Conservation (phyloP, 495 filamentous ascomycete genomes). For the Neurospora terricola region DNA sequence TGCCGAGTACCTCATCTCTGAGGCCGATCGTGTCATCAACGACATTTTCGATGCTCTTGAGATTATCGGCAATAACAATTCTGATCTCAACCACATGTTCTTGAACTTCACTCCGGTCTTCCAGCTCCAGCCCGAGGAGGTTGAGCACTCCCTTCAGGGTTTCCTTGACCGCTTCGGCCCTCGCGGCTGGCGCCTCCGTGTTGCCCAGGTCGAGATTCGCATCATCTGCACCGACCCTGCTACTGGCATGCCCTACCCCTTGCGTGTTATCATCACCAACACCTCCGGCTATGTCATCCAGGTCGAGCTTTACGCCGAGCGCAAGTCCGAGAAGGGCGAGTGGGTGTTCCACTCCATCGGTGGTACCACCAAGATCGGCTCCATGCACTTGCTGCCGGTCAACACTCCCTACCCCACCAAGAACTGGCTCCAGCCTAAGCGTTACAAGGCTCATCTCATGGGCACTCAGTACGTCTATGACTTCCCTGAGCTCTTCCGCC, state of each 20-base stretch:
- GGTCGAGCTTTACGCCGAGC: constrained; percentile 94
- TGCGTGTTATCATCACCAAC: constrained; percentile 95
- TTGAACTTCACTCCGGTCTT: constrained; percentile 97
- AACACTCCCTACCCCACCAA: constrained; percentile 93
- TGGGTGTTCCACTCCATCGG: constrained; percentile 98
- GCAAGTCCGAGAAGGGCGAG: constrained; percentile 91
- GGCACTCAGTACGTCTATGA: constrained; percentile 99
- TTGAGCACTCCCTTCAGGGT: constrained; percentile 86
- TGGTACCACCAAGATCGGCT: constrained; percentile 84
- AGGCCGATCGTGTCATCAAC: constrained; percentile 91
- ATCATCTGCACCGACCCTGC: constrained; percentile 88
- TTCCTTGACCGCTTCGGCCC: constrained; percentile 95
- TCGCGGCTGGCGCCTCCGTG: constrained; percentile 90
- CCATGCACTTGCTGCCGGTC: constrained; percentile 88
- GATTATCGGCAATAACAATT: constrained; percentile 98
- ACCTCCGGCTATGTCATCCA: constrained; percentile 98
- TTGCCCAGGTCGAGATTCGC: constrained; percentile 95
- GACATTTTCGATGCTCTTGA: constrained; percentile 96
- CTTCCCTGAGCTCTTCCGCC: constrained; percentile 98
- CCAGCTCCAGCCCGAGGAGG: constrained; percentile 79
- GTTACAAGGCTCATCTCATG: constrained; percentile 98
- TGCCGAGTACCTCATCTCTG: constrained; percentile 94
- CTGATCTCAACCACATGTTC: constrained; percentile 99
- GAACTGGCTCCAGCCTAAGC: constrained; percentile 96
- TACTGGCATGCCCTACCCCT: constrained; percentile 79